Evolutionary conservation across 78 protist genomes (phyloP), one percentile per base, ranked within the genome.

Genomic region (Corallochytrium limacisporum): DNA sequence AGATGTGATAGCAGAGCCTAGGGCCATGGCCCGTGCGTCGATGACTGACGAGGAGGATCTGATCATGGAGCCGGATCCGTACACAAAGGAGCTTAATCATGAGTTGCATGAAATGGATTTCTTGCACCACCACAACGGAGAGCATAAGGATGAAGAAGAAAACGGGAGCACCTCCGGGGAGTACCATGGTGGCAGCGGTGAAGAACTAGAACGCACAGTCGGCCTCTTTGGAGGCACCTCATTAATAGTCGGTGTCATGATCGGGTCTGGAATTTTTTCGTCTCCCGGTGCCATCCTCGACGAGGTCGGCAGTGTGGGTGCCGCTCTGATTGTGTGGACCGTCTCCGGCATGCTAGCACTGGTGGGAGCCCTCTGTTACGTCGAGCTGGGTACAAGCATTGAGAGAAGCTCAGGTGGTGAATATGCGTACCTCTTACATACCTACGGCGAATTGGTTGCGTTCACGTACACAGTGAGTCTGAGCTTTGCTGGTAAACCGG

Each of bases 261-360:
- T 60, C 2, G 77, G 77, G 0, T 39, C 55, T 20, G 77, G 77
- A 16, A 71, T 71, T 18, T 71, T 55, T 33, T 31, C 68, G 20
- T 29, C 44, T 5, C 77, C 77, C 6, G 68, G 67, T 22, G 4
- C 32, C 15, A 46, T 71, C 31, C 15, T 60, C 0, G 4, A 4
- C 46, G 37, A 40, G n/a, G 32, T 29, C 18, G 37, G 22, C 4
- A 44, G 40, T 20, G 65, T 16, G 16, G 77, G 62, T 42, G 31
- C 36, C 44, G 2, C 77, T 20, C 37, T 71, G 6, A 16, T 35
- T 22, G 50, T 46, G 26, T 71, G 77, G 77, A 4, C 44, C 4
- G n/a, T 49, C 29, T 3, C 57, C 1, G 77, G 77, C 50, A 16
- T 57, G n/a, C 29, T 71, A 4, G 67, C 68, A 29, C 37, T 59